Percentiles rank a stretch among this genome's conserved stretches.
phyloP scores from a whole-genome alignment of 2,329 filamentous ascomycete genomes.

The Sporothrix protearum region DNA sequence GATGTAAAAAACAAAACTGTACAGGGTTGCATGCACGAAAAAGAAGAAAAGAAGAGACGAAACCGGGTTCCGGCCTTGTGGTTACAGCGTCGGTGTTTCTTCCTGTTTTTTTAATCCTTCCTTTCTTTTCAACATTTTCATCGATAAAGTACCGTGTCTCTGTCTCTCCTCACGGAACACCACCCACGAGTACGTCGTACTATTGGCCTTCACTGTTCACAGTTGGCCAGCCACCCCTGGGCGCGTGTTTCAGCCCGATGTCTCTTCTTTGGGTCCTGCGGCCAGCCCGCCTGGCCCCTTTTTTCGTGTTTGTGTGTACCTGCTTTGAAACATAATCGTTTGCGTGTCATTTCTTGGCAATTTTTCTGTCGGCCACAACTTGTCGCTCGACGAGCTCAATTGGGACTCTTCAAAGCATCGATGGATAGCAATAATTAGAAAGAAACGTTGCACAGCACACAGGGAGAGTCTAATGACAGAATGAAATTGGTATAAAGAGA shows the following conservation, averaged over 20 bases:
- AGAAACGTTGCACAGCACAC: neutral
- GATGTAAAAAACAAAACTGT: neutral
- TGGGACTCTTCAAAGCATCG: neutral
- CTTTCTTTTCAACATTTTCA: neutral
- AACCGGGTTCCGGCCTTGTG: slow-evolving; percentile 18
- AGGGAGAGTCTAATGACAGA: neutral
- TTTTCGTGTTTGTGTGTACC: slow-evolving; percentile 17
- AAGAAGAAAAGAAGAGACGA: slow-evolving; percentile 10
- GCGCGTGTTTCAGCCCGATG: slow-evolving; percentile 19
- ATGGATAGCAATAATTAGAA: neutral
- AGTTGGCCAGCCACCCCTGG: neutral
- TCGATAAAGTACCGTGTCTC: neutral
- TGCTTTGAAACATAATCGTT: slow-evolving; percentile 18
- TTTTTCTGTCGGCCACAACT: neutral
- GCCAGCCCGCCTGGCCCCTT: neutral
- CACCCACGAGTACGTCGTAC: neutral
- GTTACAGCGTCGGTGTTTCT: neutral
- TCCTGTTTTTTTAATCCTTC: neutral
- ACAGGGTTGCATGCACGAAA: neutral
- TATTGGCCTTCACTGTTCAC: neutral
- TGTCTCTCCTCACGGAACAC: neutral
- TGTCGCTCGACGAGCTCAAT: neutral
- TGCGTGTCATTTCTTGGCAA: slow-evolving; percentile 14
- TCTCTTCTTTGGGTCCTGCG: slow-evolving; percentile 5
- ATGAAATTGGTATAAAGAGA: slow-evolving; percentile 10